Base-by-base conservation (phyloP, 1,284 basidiomycete species). In the Ceraceosorus guamensis region DNA sequence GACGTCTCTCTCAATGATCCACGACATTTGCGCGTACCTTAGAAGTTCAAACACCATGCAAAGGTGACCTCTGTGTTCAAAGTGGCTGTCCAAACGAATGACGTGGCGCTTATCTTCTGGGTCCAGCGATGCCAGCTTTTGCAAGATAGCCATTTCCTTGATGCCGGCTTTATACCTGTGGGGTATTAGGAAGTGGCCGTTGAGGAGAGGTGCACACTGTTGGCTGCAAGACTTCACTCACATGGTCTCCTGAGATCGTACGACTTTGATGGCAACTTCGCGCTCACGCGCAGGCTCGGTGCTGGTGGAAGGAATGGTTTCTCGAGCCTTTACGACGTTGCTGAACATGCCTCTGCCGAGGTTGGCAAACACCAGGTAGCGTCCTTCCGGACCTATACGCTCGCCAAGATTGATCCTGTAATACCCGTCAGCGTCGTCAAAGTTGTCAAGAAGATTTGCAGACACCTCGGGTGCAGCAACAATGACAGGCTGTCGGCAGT, bases 261-360 rank as follows among this genome's bases (percentile, higher is more conserved):
- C 86, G 64, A 99, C 91, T 78, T 99, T 99, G 79, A 99, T 96
- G 0, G 95, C 95, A 2, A 98, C 92, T 73, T 99, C 92, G 1
- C 60, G 52, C 1, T 63, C 65, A 2, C 50, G 32, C 11, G 7
- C n/a, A 11, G 32, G 32, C 35, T 35, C 37, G 6, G n/a, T 41
- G 11, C 63, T 47, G 13, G 62, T 55, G 10, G 53, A 35, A 3
- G 65, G 48, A 6, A 67, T 83, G 84, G 91, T 79, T 24, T 95
- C 84, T 48, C 89, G 85, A 6, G 92, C 92, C 48, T 88, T 83
- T 24, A 97, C 91, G 43, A 98, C 95, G 50, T 88, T 90, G 45
- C 91, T 90, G 77, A 98, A 99, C 91, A 98, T 99, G 57, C 95
- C 95, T 76, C 93, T 92, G 35, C 95, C 95, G 10, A 98, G 81